phyloP scores from a whole-genome alignment of 202 grass and related monocot species.

The Carex arenaria region DNA sequence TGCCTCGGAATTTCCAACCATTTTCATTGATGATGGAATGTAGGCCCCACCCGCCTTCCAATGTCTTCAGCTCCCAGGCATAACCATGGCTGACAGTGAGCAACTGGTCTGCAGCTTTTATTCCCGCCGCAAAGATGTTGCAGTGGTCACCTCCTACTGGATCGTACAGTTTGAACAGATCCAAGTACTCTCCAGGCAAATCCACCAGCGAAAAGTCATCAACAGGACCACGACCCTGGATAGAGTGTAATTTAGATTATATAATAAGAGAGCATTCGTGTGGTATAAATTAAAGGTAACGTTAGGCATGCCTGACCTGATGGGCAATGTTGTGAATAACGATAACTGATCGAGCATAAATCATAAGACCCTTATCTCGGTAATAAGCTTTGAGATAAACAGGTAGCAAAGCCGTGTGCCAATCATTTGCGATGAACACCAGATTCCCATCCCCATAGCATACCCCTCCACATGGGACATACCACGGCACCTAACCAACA shows the following conservation, averaged over 20 bases:
- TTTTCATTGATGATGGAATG: constrained; percentile 67
- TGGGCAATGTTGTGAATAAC: constrained; percentile 99
- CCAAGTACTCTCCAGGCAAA: constrained; percentile 71
- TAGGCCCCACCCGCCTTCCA: constrained; percentile 89
- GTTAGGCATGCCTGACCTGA: constrained; percentile 37
- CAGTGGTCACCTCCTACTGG: constrained; percentile 64
- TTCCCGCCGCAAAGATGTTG: constrained; percentile 87
- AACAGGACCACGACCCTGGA: constrained; percentile 71
- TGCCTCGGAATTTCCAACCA: constrained; percentile 76
- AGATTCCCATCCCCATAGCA: constrained; percentile 94
- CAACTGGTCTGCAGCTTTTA: constrained; percentile 72
- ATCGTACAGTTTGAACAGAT: constrained; percentile 65
- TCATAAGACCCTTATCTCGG: constrained; percentile 76
- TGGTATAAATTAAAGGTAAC: constrained; percentile 1
- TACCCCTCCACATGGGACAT: constrained; percentile 84
- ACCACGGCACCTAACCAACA: constrained; percentile 64
- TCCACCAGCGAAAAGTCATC: constrained; percentile 62
- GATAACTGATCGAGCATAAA: constrained; percentile 67
- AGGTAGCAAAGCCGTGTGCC: constrained; percentile 79
- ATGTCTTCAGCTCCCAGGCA: constrained; percentile 84
- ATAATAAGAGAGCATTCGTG: constrained; percentile 8
- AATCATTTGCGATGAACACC: constrained; percentile 95
- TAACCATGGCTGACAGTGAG: constrained; percentile 93
- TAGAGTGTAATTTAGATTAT: constrained; percentile 25
- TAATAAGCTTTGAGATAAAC: constrained; percentile 97